phyloP scores from a whole-genome alignment of 208 protist genomes.

The Trypanosoma congolense region DNA sequence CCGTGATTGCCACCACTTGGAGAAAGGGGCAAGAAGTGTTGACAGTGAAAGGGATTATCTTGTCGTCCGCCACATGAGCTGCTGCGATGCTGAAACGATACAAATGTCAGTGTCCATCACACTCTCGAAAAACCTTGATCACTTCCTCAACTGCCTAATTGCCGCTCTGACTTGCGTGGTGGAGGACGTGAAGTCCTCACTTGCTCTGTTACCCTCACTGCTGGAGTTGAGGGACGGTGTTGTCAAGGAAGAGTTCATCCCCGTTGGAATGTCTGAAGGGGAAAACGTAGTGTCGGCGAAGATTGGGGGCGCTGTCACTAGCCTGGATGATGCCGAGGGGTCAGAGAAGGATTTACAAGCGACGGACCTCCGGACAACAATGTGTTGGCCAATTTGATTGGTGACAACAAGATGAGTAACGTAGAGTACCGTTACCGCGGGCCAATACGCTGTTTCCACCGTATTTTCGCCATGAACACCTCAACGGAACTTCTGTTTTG shows the following conservation, averaged over 20 bases:
- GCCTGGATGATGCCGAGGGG: too few relatives aligned
- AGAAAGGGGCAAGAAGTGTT: not conserved
- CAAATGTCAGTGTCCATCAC: constrained; percentile 46
- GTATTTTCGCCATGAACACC: constrained; percentile 68
- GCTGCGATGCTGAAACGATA: constrained; percentile 64
- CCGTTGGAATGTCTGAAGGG: constrained; percentile 5
- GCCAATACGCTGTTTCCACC: constrained; percentile 60
- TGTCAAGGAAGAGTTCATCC: constrained; percentile 74
- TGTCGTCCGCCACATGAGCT: constrained; percentile 56
- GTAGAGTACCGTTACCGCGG: constrained; percentile 58
- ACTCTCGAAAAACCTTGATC: constrained; percentile 38
- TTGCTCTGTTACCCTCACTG: constrained; percentile 32
- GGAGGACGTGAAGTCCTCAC: constrained; percentile 27
- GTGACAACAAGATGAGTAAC: constrained; percentile 18
- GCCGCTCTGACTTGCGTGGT: constrained; percentile 40
- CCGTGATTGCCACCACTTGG: too few relatives aligned
- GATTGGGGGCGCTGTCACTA: too few relatives aligned
- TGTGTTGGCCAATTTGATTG: not conserved
- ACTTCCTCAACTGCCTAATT: constrained; percentile 45
- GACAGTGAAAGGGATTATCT: constrained; percentile 8
- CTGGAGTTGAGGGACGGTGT: constrained; percentile 41
- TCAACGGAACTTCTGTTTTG: constrained; percentile 49
- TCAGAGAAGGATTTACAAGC: too few relatives aligned
- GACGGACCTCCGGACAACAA: not conserved
- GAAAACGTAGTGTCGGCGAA: too few relatives aligned